Conservation (phyloP, 495 filamentous ascomycete species). For the Rhizodiscina lignyota region DNA sequence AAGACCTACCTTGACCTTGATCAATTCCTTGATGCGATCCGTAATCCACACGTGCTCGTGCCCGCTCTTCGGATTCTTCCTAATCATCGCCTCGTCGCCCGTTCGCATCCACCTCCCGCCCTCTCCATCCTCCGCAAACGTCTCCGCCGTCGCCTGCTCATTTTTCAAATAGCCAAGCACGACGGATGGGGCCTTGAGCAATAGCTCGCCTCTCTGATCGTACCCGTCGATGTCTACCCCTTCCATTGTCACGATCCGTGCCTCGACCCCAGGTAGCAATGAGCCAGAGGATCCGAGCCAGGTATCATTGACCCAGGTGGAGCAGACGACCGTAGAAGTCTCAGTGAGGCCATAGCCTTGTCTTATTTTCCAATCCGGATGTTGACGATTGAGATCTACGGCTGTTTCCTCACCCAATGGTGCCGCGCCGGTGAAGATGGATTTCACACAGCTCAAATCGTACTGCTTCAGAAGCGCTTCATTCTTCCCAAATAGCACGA, state of each 20-base stretch:
- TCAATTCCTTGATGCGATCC: conserved; percentile 83
- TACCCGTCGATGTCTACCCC: conserved; percentile 61
- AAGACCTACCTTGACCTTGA: conserved; percentile 68
- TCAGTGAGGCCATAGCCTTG: conserved; percentile 87
- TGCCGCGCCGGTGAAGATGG: conserved; percentile 67
- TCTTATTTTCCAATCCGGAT: conserved; percentile 48
- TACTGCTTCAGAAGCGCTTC: conserved; percentile 45
- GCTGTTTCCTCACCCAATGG: conserved; percentile 70
- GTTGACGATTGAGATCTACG: conserved; percentile 43
- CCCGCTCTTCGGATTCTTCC: conserved; percentile 35
- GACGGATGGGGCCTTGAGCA: conserved; percentile 59
- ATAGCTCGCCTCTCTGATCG: conserved; percentile 64
- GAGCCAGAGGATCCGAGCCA: conserved; percentile 57
- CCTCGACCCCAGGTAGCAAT: conserved; percentile 48
- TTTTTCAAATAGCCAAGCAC: conserved; percentile 77
- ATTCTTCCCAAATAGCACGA: conserved; percentile 63
- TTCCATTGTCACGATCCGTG: conserved; percentile 54
- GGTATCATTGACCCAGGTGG: conserved; percentile 49
- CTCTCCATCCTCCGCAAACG: conserved; percentile 55
- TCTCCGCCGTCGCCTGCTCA: conserved; percentile 63
- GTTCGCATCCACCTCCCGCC: conserved; percentile 54
- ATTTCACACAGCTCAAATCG: conserved; percentile 51
- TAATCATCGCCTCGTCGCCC: conserved; percentile 67
- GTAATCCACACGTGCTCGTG: conserved; percentile 71
- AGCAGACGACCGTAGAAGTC: conserved; percentile 54